Evolutionary conservation across 2,329 filamentous ascomycete species (phyloP), one percentile per base, ranked within the genome.

Genomic region (Scolecobasidium constrictum): DNA sequence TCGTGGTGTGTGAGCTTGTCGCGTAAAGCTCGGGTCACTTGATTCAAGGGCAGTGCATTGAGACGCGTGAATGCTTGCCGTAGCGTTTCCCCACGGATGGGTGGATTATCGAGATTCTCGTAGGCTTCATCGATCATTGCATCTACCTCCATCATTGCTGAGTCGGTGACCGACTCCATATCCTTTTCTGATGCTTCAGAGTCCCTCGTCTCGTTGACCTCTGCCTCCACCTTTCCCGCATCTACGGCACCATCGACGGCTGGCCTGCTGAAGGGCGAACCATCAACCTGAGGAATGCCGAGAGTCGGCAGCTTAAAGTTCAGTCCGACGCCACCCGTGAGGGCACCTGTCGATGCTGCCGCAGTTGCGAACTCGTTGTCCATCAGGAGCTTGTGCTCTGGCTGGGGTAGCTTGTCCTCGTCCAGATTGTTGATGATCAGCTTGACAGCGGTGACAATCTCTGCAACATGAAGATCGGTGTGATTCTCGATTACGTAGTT

Each of bases 21-120:
- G 33, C 81, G 77, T 35, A 90, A 69, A 3, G 75, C 74, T 42
- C 72, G 69, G 37, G 82, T 73, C 34, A 83, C 78, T 1, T 70
- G 62, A 0, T 68, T 53, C 4, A 71, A 63, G 4, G 83, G 77
- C 49, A 83, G 82, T 17, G 72, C 71, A 56, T 78, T 78, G 4
- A 90, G 71, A 54, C 83, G 82, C 39, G 75, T 73, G 38, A 88
- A 77, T 0, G 82, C 80, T 13, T 79, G 65, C 18, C 78, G 81
- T 9, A 88, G 63, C 4, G 78, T 76, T 36, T 75, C 68, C 35
- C 75, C 76, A 22, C 81, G 75, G 42, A 74, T 69, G 47, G 72
- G 71, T 21, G 81, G 78, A 50, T 77, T 71, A 40, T 77, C 73
- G 4, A 86, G 66, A 48, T 83, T 76, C 40, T 77, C 77, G 47